phyloP scores from a whole-genome alignment of 768 basidiomycete species.

The Naganishia vaughanmartiniae region DNA sequence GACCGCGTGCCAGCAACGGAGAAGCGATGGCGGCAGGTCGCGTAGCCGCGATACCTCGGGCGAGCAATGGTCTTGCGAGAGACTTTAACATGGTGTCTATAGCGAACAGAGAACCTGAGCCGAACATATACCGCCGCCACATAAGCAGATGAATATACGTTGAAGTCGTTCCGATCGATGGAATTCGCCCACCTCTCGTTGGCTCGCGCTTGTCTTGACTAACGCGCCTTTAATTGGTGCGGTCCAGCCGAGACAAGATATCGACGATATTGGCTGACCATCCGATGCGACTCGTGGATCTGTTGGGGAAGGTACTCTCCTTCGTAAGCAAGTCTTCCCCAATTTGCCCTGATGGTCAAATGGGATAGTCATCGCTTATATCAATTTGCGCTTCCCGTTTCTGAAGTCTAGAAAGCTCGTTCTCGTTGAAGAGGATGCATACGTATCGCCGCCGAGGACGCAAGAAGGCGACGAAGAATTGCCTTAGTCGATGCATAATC shows the following conservation, averaged over 20 bases:
- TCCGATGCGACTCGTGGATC: background rate
- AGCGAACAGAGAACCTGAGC: background rate
- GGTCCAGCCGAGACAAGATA: background rate
- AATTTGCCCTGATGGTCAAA: no score
- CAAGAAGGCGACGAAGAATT: background rate
- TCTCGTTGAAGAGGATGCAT: background rate
- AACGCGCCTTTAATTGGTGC: background rate
- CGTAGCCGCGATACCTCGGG: conserved; percentile 8
- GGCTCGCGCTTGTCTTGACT: background rate
- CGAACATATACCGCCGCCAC: no score
- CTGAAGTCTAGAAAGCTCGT: background rate
- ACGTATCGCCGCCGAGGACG: background rate
- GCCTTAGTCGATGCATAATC: no score
- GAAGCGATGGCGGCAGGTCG: background rate
- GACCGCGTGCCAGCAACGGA: conserved; percentile 8
- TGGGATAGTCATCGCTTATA: background rate
- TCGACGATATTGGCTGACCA: background rate
- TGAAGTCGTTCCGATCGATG: background rate
- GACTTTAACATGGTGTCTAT: conserved; percentile 22
- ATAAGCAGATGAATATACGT: background rate
- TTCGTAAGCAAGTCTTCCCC: no score
- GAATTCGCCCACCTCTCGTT: conserved; percentile 23
- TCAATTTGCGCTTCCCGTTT: background rate
- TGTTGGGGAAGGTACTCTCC: no score
- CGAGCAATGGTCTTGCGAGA: conserved; percentile 24